phyloP scores from a whole-genome alignment of 129 eudicot genomes.

The Flaveria bidentis region DNA sequence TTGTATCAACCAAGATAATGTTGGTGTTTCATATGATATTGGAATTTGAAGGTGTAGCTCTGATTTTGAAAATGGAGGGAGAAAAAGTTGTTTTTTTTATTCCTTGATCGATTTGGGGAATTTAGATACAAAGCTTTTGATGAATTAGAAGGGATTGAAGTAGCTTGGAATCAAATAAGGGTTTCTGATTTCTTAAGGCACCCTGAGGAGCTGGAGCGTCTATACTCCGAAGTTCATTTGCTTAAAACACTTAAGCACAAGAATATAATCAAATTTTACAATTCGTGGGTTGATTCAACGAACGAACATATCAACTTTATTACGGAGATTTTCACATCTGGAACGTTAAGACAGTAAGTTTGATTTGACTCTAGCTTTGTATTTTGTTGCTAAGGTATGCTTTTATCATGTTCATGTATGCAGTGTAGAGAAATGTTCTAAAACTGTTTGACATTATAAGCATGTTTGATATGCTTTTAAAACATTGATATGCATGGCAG shows the following conservation, averaged over 20 bases:
- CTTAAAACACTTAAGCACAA: constrained; percentile 95
- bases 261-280: constrained; percentile 87
- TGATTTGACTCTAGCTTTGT: not conserved
- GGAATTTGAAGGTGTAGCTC: no score
- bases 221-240: constrained; percentile 88
- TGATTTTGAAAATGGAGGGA: no score
- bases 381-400: not conserved
- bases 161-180: constrained; percentile 96
- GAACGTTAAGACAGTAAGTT: constrained; percentile 90
- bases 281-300: constrained; percentile 82
- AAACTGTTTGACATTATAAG: no score
- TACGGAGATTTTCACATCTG: constrained; percentile 95
- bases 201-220: constrained; percentile 71
- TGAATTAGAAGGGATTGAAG: constrained; percentile 91
- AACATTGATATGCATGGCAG: not conserved
- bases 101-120: constrained; percentile 43
- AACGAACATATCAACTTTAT: constrained; percentile 90
- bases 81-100: not conserved
- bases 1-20: not conserved
- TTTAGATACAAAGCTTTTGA: constrained; percentile 91
- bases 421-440: no score
- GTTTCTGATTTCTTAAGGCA: constrained; percentile 70
- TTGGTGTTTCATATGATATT: not conserved
- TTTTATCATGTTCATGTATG: no score
- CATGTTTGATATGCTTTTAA: not conserved